Evolutionary conservation across 768 basidiomycete genomes (phyloP), one percentile per base, ranked within the genome.

Genomic region (Boletus vermiculosoides): DNA sequence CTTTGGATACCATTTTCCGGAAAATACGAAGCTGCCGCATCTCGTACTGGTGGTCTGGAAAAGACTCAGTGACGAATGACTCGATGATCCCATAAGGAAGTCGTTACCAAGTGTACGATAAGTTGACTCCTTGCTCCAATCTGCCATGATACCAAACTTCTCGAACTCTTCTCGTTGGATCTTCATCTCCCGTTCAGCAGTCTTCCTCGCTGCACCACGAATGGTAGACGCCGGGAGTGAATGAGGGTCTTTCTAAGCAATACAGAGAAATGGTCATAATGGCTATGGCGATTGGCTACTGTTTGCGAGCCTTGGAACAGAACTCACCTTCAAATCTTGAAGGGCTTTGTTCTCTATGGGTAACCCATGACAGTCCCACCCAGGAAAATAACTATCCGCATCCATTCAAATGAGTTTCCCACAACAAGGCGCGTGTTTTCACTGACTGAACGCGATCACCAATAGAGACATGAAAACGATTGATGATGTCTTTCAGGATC

Each of bases 321-420:
- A n/a, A 3, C 82, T 53, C 66, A 91, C 91, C 54, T 83, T 80
- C 28, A 96, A 77, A 23, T 88, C 82, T 57, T 88, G 78, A 36
- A 99, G 75, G 0, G 94, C 91, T 66, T 97, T 98, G 62, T 93
- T 92, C 71, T 98, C 96, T 58, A 98, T 98, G 0, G 96, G 96
- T 13, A 98, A 83, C 7, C 96, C 96, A 70, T 99, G 96, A 65
- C 96, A 98, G 66, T 99, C 96, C 93, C 94, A 99, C 11, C 96
- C 96, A 36, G 96, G 95, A 15, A 90, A 73, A 73, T 95, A 98
- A 66, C 96, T 98, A 55, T n/a, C 13, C 36, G 41, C 39, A 51
- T 54, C 50, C 54, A 31, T 36, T 31, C 2, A 15, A 39, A 30
- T 59, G 41, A 58, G 50, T 22, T 44, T 45, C 23, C n/a, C 0